These are phyloP conservation scores for Elongisporangium senticosum DNA, from an alignment of 352 stramenopile species.

Conservation along the genomic window DNA sequence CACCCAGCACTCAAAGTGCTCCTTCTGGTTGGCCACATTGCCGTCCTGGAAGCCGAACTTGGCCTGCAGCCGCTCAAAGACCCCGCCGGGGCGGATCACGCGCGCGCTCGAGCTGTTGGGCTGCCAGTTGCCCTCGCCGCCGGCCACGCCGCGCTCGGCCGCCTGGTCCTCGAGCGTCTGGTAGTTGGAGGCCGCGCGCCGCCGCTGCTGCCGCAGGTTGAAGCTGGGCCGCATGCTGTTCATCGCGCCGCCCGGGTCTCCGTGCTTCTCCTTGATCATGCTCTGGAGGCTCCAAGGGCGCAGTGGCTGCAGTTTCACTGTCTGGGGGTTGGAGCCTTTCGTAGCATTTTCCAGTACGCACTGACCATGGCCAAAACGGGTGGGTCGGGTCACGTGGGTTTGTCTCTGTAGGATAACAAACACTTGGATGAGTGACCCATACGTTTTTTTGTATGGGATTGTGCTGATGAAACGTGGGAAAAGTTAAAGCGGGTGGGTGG, in stretches of 20 bases:
- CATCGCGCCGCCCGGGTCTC: constrained; percentile 4
- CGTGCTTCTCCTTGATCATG: constrained; percentile 5
- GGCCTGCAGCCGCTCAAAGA: constrained; percentile 77
- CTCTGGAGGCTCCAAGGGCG: too few relatives aligned
- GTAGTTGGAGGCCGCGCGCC: constrained; percentile 72
- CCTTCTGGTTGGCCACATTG: constrained; percentile 79
- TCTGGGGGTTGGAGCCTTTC: neutral
- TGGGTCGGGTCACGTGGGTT: too few relatives aligned
- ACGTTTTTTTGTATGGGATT: too few relatives aligned
- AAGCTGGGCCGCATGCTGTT: constrained; percentile 14
- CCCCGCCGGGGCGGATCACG: constrained; percentile 8
- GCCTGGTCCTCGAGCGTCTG: constrained; percentile 67
- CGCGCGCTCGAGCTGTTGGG: too few relatives aligned
- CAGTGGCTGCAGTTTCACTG: neutral
- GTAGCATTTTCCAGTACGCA: neutral
- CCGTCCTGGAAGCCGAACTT: constrained; percentile 87
- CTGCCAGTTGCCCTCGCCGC: too few relatives aligned
- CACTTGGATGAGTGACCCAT: too few relatives aligned
- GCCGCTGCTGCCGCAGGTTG: constrained; percentile 19
- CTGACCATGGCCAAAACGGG: too few relatives aligned
- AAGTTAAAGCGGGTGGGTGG: too few relatives aligned
- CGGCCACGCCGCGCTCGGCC: constrained; percentile 27
- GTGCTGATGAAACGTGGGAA: too few relatives aligned
- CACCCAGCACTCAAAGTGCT: constrained; percentile 82
- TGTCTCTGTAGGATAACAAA: too few relatives aligned